Evolutionary conservation across 805 yeast genomes (phyloP), one percentile per base, ranked within the genome.

Genomic region (Candida coleopterorum): DNA sequence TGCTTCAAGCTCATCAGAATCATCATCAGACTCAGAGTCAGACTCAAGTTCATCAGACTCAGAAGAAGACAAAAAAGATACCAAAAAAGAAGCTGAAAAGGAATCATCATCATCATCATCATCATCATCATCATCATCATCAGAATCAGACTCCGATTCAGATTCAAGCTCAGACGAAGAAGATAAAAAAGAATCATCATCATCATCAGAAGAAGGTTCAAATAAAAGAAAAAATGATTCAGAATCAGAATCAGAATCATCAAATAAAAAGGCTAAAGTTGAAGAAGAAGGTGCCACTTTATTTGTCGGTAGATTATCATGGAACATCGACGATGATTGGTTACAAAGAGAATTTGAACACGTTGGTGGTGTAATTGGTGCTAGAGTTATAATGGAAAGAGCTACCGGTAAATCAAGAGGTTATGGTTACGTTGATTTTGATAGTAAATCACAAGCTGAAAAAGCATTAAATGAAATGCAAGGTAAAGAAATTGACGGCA

Each of bases 301-400:
- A 48, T 93, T 93, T 55, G 97, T 89, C 47, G 98, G 98, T 55
- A 82, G 97, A 72, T 77, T 93, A 56, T 88, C 97, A 15, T 93
- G 97, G 97, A 84, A 80, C 64, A 77, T 93, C 55, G 98, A 93
- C 57, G 97, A 89, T 60, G 95, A 81, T 42, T 85, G 96, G 95
- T 79, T 93, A 62, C 73, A 74, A 65, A 70, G 81, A 44, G 97
- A 86, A 70, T 93, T 93, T 62, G 88, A 81, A 61, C 76, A 74
- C 44, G 42, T 64, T 44, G 95, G 90, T 35, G 96, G 95, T 63
- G 93, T 88, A 42, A 54, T 77, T 25, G 62, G 80, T 52, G 97
- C 97, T 49, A 82, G 98, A 70, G 96, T 93, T 48, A 86, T 93
- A 61, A 78, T 80, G 65, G 97, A 93, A 68, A 84, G 93, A 70